Evolutionary conservation across 345 rosid species (phyloP).

Genomic region (Citrus mangshanensis): DNA sequence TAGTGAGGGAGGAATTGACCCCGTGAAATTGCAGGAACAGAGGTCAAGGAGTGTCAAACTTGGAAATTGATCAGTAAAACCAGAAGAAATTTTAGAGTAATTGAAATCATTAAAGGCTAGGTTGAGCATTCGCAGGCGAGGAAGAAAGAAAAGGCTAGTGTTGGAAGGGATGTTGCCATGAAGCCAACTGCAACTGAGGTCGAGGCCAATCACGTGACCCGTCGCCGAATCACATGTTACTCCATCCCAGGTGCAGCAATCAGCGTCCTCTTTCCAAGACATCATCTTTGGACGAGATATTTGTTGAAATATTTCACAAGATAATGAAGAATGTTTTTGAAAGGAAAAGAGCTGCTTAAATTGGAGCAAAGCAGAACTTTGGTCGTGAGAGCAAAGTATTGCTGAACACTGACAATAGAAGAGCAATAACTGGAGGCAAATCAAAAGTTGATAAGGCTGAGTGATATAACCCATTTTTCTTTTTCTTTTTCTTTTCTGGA

Average conservation of each 20-base stretch:
- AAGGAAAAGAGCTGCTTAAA: no score
- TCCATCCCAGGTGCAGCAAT: constrained; percentile 8
- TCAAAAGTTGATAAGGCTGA: no score
- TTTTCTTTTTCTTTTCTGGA: no score
- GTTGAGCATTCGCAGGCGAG: constrained; percentile 19
- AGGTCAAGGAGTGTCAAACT: constrained; percentile 12
- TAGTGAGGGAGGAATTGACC: neutral
- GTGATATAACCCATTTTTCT: no score
- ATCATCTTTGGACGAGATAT: neutral
- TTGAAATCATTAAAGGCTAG: constrained; percentile 27
- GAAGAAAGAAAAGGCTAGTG: constrained; percentile 16
- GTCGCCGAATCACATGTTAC: constrained; percentile 19
- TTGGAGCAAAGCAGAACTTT: no score
- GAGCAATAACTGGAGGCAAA: no score
- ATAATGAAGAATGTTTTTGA: accelerated
- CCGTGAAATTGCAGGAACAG: neutral
- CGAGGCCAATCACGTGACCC: constrained; percentile 22
- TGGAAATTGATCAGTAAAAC: neutral
- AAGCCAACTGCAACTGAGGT: constrained; percentile 13
- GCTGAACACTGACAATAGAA: no score
- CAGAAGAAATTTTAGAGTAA: neutral
- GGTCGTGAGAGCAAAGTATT: no score
- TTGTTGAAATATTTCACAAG: accelerated
- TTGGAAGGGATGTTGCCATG: constrained; percentile 10
- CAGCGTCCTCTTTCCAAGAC: neutral